A percentile compares a stretch with the other conserved stretches of the same genome.
These are phyloP conservation scores for Boletus pseudopeckii DNA, from an alignment of 768 basidiomycete genomes.

Conservation along the genomic window DNA sequence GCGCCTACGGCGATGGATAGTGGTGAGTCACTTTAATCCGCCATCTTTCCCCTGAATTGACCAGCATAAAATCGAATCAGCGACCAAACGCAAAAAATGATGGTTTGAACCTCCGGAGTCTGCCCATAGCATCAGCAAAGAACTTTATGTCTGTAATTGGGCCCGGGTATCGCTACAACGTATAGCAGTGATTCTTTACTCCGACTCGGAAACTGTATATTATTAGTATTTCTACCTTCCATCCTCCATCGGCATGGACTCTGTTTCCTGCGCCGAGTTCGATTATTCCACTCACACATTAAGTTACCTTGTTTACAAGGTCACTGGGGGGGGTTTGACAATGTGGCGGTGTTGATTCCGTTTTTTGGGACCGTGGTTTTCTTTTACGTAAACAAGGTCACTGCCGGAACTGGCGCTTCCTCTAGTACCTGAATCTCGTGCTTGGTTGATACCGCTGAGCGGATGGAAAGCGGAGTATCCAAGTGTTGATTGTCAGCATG, in stretches of 20 bases:
- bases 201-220: conserved; percentile 11
- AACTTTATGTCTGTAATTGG: conserved; percentile 4
- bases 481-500: background rate
- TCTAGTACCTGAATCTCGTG: too few species aligned
- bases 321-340: too few species aligned
- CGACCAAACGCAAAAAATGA: conserved; percentile 40
- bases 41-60: background rate
- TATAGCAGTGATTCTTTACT: conserved; percentile 17
- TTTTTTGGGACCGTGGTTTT: too few species aligned
- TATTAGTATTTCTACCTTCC: conserved; percentile 24
- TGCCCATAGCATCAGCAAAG: background rate
- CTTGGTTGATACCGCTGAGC: background rate
- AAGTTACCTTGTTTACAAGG: too few species aligned
- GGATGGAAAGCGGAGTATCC: background rate
- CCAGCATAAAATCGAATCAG: conserved; percentile 16
- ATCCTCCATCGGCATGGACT: background rate
- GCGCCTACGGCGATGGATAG: conserved; percentile 37
- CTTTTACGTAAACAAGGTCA: too few species aligned
- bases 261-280: background rate
- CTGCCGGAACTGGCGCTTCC: too few species aligned
- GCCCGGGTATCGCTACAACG: background rate
- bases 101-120: background rate
- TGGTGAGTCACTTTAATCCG: conserved; percentile 30
- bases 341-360: too few species aligned
- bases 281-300: background rate